Percentiles rank a stretch among this genome's conserved stretches.
These are phyloP conservation scores for Symbiodinium pilosum DNA, from an alignment of 73 alveolate species.

Conservation along the genomic window DNA sequence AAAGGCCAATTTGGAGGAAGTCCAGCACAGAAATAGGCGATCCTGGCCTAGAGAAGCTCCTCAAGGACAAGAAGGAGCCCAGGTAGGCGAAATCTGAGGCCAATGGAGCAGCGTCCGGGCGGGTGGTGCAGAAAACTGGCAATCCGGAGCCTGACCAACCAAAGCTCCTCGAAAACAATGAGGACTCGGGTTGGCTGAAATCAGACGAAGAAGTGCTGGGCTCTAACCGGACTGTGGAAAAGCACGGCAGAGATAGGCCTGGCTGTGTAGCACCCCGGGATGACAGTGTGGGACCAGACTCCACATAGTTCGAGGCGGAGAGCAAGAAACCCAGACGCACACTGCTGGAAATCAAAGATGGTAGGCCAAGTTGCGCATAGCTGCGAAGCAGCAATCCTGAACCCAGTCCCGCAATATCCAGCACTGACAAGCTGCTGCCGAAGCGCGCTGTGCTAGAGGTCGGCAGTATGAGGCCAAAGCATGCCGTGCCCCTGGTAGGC, in stretches of 20 bases:
- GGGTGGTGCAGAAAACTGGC: background rate
- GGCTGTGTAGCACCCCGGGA: background rate
- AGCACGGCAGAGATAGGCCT: background rate
- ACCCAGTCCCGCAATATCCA: slow-evolving; percentile 4
- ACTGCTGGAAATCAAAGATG: background rate
- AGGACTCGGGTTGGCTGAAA: background rate
- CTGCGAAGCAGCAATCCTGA: background rate
- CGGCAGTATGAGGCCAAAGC: background rate
- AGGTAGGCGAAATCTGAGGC: background rate
- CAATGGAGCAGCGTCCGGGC: background rate
- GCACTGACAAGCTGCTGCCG: background rate
- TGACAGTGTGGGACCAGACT: background rate
- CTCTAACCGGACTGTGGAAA: background rate
- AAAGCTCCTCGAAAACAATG: background rate
- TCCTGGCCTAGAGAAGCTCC: background rate
- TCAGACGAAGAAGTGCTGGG: background rate
- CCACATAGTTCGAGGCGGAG: background rate
- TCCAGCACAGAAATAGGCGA: background rate
- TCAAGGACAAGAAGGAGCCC: background rate
- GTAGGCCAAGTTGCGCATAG: background rate
- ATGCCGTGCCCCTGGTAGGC: slow-evolving; percentile 1
- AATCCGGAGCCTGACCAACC: background rate
- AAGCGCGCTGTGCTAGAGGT: background rate
- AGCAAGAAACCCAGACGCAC: background rate
- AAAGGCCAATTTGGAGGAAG: background rate